phyloP scores from a whole-genome alignment of 225 moss, liverwort and hornwort species.

The Lunularia cruciata region DNA sequence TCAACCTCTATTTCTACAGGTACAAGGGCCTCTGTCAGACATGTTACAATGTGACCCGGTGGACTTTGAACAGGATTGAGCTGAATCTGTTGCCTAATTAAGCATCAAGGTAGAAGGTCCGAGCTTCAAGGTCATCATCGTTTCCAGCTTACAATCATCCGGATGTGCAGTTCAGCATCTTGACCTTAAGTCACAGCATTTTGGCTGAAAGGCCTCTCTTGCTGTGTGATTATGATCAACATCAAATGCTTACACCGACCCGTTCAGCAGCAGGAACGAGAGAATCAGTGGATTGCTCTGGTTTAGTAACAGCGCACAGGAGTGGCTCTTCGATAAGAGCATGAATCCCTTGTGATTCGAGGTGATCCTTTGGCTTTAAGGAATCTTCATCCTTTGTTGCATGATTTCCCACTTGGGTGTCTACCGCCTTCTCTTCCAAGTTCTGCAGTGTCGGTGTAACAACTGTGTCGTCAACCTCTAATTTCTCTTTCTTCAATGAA shows the following conservation, averaged over 20 bases:
- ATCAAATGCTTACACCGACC: constrained; percentile 45
- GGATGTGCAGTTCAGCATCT: constrained; percentile 30
- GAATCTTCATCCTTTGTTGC: constrained; percentile 54
- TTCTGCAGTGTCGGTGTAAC: constrained; percentile 29
- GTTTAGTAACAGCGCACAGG: constrained; percentile 36
- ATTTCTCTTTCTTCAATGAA: constrained; percentile 26
- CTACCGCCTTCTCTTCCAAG: constrained; percentile 30
- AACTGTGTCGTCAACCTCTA: constrained; percentile 27
- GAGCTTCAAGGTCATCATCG: constrained; percentile 24
- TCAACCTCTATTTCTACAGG: constrained; percentile 39
- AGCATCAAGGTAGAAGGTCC: constrained; percentile 24
- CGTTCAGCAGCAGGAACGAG: constrained; percentile 35
- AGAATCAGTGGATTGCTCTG: constrained; percentile 46
- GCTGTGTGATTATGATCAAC: constrained; percentile 1
- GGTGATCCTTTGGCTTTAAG: constrained; percentile 40
- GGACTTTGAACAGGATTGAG: constrained; percentile 29
- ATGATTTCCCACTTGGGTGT: constrained; percentile 18
- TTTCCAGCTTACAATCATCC: constrained; percentile 25
- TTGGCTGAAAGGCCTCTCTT: constrained; percentile 28
- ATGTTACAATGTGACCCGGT: constrained; percentile 35
- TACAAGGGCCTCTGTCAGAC: constrained; percentile 33
- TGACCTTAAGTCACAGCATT: constrained; percentile 37
- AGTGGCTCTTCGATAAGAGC: constrained; percentile 52
- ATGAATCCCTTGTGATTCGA: constrained; percentile 53
- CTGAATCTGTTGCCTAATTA: constrained; percentile 30